These are phyloP conservation scores for Salicornia ramosissima DNA, from an alignment of 148 eudicot species.

Conservation along the genomic window DNA sequence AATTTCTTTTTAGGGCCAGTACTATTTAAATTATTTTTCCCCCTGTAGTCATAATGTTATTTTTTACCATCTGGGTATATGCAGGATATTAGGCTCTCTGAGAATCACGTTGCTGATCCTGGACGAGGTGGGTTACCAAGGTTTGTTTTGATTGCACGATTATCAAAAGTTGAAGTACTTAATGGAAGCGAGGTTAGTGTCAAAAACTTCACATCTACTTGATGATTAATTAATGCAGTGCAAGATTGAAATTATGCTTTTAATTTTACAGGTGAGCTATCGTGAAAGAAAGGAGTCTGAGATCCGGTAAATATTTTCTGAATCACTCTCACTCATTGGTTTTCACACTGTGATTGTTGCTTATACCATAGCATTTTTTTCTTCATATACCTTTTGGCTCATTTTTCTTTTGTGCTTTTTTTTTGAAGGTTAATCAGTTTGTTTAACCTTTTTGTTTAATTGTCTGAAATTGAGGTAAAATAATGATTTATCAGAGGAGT, in stretches of 20 bases:
- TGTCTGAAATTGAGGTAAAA: neutral
- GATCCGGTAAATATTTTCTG: slow-evolving; percentile 54
- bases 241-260: slow-evolving; percentile 13
- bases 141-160: slow-evolving; percentile 79
- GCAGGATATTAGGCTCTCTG: slow-evolving; percentile 81
- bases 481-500: neutral
- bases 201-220: neutral
- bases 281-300: slow-evolving; percentile 95
- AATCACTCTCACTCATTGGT: neutral
- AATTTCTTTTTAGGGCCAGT: neutral
- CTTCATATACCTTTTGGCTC: neutral
- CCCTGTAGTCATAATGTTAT: neutral
- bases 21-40: too few relatives aligned
- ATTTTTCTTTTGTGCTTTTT: neutral
- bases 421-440: neutral
- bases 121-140: slow-evolving; percentile 73
- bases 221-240: slow-evolving; percentile 12
- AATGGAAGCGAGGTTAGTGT: slow-evolving; percentile 89
- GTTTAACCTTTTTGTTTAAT: neutral
- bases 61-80: slow-evolving; percentile 6
- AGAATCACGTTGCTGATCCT: slow-evolving; percentile 80
- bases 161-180: slow-evolving; percentile 59
- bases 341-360: neutral
- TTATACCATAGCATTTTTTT: neutral
- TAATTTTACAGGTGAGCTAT: slow-evolving; percentile 51